Base-by-base conservation (phyloP, 2,329 filamentous ascomycete genomes). In the Ophiostoma triangulosporum region DNA sequence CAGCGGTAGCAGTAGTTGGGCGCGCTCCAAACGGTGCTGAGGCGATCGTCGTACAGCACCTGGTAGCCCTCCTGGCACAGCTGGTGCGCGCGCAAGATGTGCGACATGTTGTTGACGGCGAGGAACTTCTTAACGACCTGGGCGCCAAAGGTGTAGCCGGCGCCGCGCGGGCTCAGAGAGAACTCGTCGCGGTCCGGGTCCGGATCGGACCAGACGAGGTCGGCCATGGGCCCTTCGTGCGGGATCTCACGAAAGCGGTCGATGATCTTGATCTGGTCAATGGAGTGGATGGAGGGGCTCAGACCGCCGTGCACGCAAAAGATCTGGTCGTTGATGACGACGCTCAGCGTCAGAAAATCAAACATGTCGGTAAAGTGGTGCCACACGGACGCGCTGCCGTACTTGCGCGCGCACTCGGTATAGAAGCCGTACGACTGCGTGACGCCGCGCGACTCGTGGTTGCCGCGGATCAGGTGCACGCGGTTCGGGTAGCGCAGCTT, bases 301-400 rank as follows among this genome's bases (percentile, higher is more conserved):
- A 93, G 77, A 22, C 87, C 84, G 66, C 93, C 93, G 68, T 98
- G 93, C 6, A 98, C 93, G 68, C 93, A 98, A 68, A 98, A 98
- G 60, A 98, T 98, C 68, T 97, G 88, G 68, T 98, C 86, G 67
- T 97, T 95, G 66, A 98, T 98, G 59, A 98, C 91, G 57, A 97
- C 94, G 62, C 88, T 95, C 54, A 98, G 74, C 7, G 91, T 97
- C 59, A 98, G 76, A 68, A 95, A 98, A 71, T 98, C 93, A 70
- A 98, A 98, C 90, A 98, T 97, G 71, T 98, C 93, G 60, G 93
- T 98, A 66, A 98, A 98, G 68, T 97, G 93, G 69, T 98, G 93
- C 93, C 93, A 98, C 22, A 98, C 93, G 63, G 93, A 96, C 59
- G 93, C 89, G 65, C 95, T 97, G 66, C 93, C 93, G 69, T 98